Evolutionary conservation across 495 filamentous ascomycete genomes (phyloP).

Genomic region (Ramalina intermedia): DNA sequence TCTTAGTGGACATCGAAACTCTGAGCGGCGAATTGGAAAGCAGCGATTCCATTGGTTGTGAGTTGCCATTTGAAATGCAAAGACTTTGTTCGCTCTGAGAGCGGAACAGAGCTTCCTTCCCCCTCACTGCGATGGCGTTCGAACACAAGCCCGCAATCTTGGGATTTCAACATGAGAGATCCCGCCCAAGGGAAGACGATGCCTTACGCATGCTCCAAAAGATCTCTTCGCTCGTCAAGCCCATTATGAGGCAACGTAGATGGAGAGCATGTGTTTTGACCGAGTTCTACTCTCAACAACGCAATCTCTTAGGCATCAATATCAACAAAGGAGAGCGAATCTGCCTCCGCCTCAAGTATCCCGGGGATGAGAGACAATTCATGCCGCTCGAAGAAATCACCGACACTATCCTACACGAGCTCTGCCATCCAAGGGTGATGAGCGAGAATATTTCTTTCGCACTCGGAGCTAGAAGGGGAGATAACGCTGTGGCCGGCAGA

Average conservation of each 20-base stretch:
- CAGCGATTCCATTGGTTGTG: too few relatives aligned
- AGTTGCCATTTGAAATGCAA: too few relatives aligned
- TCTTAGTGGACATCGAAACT: too few relatives aligned
- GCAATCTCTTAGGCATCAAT: constrained; percentile 72
- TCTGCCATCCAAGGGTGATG: too few relatives aligned
- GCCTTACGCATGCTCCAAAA: constrained; percentile 73
- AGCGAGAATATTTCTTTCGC: too few relatives aligned
- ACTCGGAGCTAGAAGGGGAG: too few relatives aligned
- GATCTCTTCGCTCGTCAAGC: constrained; percentile 82
- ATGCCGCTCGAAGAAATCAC: constrained; percentile 63
- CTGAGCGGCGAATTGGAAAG: too few relatives aligned
- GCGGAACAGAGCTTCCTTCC: neutral
- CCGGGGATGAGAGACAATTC: constrained; percentile 62
- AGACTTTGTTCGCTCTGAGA: too few relatives aligned
- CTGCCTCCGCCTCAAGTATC: constrained; percentile 68
- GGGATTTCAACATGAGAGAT: constrained; percentile 65
- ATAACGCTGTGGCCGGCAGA: too few relatives aligned
- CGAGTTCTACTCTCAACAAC: constrained; percentile 70
- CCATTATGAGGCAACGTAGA: constrained; percentile 74
- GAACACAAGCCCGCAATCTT: constrained; percentile 56
- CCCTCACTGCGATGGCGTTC: constrained; percentile 1
- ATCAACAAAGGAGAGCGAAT: constrained; percentile 65
- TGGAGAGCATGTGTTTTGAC: constrained; percentile 71
- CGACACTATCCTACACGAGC: constrained; percentile 93
- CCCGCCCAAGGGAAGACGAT: constrained; percentile 57